Base-by-base conservation (phyloP, 2,329 filamentous ascomycete species). In the Pleomassaria siparia region DNA sequence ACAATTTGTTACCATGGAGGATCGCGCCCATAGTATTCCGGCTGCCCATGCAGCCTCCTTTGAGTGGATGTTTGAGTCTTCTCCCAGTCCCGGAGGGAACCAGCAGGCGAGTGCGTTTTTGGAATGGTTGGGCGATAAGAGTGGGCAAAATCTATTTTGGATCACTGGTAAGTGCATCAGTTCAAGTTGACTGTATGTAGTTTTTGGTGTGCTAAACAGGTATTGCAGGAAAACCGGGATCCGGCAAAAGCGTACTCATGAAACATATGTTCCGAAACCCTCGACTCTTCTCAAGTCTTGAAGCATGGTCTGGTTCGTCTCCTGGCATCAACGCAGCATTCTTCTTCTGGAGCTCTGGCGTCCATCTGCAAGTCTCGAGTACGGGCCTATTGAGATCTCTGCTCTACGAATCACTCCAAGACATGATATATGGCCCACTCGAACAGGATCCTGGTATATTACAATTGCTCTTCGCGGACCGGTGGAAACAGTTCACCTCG, bases 221-320 rank as follows among this genome's bases (percentile, higher is more conserved):
- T 20, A 10, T 25, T 7, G 16, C 25, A 60, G 58, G 63, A 11
- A 61, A 76, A 26, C 70, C 76, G 2, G 76, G 76, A 0, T 73
- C 73, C 0, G 76, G 76, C 0, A 79, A 79, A 49, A 77, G 74
- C 0, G 76, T 74, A 0, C 61, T 78, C 1, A 76, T 76, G 61
- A 70, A 72, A 16, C 69, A 70, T 28, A 43, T 64, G 2, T 64
- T 66, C 41, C 60, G 59, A 12, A 64, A 66, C 30, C 47, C 55
- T 37, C 49, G 47, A 2, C 42, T 62, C 9, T 64, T 62, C 35
- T 55, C 59, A 12, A 54, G 56, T 16, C 42, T 65, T 13, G 61
- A 65, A 40, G 51, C 56, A 8, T 67, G 64, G 63, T 66, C 63
- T n/a, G 62, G 61, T 7, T 43, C 53, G 5, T 40, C 50, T 4